Conservation (phyloP, 2,329 filamentous ascomycete genomes). For the Akanthomyces uredinophilus region DNA sequence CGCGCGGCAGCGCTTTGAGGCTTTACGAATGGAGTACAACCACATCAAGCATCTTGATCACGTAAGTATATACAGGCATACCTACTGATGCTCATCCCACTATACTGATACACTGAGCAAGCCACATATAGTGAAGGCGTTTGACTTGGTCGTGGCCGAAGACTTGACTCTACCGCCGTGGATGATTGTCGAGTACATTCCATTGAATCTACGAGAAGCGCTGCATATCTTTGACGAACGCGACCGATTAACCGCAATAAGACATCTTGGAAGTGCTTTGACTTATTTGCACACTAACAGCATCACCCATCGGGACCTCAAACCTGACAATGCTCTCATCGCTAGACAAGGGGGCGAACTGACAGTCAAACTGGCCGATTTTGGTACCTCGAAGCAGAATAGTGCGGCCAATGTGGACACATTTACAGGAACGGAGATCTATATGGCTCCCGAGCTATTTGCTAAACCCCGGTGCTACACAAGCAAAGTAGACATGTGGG, state of each 20-base stretch:
- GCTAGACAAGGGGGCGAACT: neutral
- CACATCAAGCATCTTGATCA: constrained; percentile 12
- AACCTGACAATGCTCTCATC: constrained; percentile 9
- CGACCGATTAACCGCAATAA: constrained; percentile 1
- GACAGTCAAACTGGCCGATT: constrained; percentile 9
- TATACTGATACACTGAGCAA: neutral
- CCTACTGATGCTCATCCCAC: neutral
- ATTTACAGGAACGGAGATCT: constrained; percentile 14
- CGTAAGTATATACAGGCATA: constrained; percentile 5
- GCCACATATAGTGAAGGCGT: constrained; percentile 14
- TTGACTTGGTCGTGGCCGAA: constrained; percentile 12
- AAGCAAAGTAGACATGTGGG: constrained; percentile 15
- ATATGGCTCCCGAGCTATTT: constrained; percentile 15
- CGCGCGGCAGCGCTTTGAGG: constrained; percentile 12
- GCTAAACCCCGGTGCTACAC: constrained; percentile 4
- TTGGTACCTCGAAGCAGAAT: constrained; percentile 12
- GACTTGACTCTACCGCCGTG: constrained; percentile 10
- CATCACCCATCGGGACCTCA: constrained; percentile 4
- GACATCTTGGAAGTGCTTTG: constrained; percentile 10
- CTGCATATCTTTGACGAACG: neutral
- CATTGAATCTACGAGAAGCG: constrained; percentile 7
- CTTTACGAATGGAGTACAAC: constrained; percentile 9
- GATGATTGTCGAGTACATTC: constrained; percentile 16
- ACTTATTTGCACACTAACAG: constrained; percentile 5
- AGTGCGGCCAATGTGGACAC: constrained; percentile 5